These are phyloP conservation scores for Diaporthe sp. DNA, from an alignment of 2,329 filamentous ascomycete species.

Conservation along the genomic window DNA sequence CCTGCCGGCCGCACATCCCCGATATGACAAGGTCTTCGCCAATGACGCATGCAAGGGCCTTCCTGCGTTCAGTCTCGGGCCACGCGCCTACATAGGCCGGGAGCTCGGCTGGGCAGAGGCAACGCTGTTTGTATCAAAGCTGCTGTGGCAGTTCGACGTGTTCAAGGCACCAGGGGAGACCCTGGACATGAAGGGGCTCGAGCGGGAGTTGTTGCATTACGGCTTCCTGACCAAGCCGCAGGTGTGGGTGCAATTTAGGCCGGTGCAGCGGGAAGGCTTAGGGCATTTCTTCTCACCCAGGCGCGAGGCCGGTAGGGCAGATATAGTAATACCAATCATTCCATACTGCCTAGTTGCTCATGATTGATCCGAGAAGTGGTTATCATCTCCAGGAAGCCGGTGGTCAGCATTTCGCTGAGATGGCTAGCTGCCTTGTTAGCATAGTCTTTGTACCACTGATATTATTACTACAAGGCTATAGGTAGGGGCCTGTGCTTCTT, in stretches of 20 bases:
- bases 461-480: no score
- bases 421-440: no score
- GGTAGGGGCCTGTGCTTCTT: no score
- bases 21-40: not conserved
- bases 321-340: no score
- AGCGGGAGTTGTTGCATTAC: not conserved
- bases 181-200: not conserved
- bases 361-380: no score
- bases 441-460: no score
- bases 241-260: not conserved
- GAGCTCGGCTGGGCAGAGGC: slow-evolving; percentile 16
- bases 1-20: not conserved
- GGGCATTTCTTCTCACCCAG: no score
- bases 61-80: not conserved
- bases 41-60: not conserved
- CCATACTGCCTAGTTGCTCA: no score
- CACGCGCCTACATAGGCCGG: not conserved
- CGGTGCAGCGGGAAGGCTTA: not conserved
- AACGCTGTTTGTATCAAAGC: not conserved
- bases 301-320: no score
- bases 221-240: slow-evolving; percentile 1
- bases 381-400: no score
- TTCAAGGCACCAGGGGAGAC: not conserved
- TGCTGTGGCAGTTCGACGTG: slow-evolving; percentile 12
- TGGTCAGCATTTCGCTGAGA: no score